Percentiles rank a stretch among this genome's conserved stretches.
These are phyloP conservation scores for Hypomontagnella submonticulosa DNA, from an alignment of 495 filamentous ascomycete species.

Conservation along the genomic window DNA sequence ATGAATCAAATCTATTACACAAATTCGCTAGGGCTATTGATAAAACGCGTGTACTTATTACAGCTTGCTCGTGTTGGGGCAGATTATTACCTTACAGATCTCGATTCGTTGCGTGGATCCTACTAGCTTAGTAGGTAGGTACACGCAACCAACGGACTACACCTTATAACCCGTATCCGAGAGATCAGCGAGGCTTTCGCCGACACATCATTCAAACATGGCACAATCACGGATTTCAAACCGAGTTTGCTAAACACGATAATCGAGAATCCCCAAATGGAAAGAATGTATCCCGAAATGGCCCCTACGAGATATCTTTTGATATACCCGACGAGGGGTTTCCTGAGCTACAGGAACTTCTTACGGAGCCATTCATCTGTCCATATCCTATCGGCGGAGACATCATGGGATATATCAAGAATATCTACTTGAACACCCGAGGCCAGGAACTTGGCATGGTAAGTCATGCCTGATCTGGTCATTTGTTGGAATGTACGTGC, in stretches of 20 bases:
- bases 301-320: not conserved
- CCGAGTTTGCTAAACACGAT: not conserved
- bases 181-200: conserved; percentile 54
- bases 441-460: conserved; percentile 43
- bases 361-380: conserved; percentile 6
- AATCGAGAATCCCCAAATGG: not conserved
- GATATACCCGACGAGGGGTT: not conserved
- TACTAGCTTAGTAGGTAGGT: no score
- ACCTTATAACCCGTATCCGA: conserved; percentile 55
- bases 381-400: not conserved
- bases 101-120: no score
- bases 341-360: conserved; percentile 28
- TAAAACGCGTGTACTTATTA: no score
- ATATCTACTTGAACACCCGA: conserved; percentile 16
- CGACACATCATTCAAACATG: conserved; percentile 48
- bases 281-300: not conserved
- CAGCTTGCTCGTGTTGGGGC: no score
- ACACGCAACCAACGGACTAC: no score
- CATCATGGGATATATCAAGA: conserved; percentile 22
- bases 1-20: no score
- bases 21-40: no score
- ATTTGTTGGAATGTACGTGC: not conserved
- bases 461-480: not conserved
- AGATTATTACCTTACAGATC: no score
- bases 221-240: conserved; percentile 49